Percentiles rank a stretch among this genome's conserved stretches.
Evolutionary conservation across 345 rosid species (phyloP).

Genomic region (Pseudoturritis turrita): DNA sequence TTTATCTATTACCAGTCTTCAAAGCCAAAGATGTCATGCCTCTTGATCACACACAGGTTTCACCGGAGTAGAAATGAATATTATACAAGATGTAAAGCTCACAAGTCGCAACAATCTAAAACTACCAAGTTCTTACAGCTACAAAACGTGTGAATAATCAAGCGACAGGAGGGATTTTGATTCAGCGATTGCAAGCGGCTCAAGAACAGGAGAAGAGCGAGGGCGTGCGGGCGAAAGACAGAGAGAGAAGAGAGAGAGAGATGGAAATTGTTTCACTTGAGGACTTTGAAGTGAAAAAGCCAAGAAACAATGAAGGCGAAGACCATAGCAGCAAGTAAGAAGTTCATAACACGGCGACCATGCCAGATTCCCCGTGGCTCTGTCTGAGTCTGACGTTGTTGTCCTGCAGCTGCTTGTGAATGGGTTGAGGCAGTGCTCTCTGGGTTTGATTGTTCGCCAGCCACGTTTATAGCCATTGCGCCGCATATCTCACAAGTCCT

Average conservation of each 20-base stretch:
- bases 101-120: constrained; percentile 20
- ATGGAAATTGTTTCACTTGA: constrained; percentile 20
- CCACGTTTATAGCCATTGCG: constrained; percentile 44
- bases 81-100: constrained; percentile 31
- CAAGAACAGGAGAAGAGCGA: constrained; percentile 16
- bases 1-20: constrained; percentile 13
- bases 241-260: neutral
- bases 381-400: constrained; percentile 28
- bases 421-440: constrained; percentile 24
- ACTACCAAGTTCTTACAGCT: constrained; percentile 25
- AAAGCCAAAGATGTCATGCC: constrained; percentile 14
- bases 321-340: constrained; percentile 54
- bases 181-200: constrained; percentile 3
- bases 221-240: neutral
- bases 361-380: constrained; percentile 50
- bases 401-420: constrained; percentile 33
- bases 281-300: constrained; percentile 54
- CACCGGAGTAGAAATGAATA: constrained; percentile 11
- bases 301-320: constrained; percentile 62
- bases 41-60: neutral
- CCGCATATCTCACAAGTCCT: constrained; percentile 71
- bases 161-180: constrained; percentile 31
- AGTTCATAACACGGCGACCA: constrained; percentile 59
- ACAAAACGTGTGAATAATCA: constrained; percentile 26
- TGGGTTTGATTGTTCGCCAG: constrained; percentile 37